Base-by-base conservation (phyloP, 805 yeast species). In the Spathaspora passalidarum region DNA sequence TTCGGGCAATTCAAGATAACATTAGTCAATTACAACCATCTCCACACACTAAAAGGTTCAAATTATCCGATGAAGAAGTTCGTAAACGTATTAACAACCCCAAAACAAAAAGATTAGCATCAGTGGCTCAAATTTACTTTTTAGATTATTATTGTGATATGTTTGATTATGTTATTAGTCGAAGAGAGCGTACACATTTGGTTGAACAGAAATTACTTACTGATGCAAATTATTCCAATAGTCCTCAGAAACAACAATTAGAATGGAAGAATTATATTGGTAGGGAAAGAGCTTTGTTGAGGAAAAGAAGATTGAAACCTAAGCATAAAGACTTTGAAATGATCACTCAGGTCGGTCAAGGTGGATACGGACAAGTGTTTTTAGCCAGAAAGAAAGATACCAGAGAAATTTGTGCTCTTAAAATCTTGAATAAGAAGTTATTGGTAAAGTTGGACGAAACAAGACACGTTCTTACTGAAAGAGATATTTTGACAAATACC, bases 281-380 rank as follows among this genome's bases (percentile, higher is more conserved):
- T 10, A 79, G 92, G 46, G 99, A 94, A 66, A 76, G 95, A 38
- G 88, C 88, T 7, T 77, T 82, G 42, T 72, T 94, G 56, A 80
- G 99, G 55, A 89, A 89, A 62, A 80, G 97, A 60, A 80, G 99
- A 61, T 75, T 89, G 48, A 88, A 89, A 65, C 96, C 97, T 29
- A 88, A 86, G 62, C 94, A 91, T 61, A 91, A 91, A 56, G 99
- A 94, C 65, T 94, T 94, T 62, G 95, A 90, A 62, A 88, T 92
- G 74, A 85, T 94, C 54, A 94, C 99, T 1, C 99, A 94, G 70
- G 97, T 94, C 25, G 99, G 99, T 11, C 99, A 94, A 72, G 99
- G 99, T 60, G 99, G 99, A 2, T 94, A 94, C 61, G 99, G 99
- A 19, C 97, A 94, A 68, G 99, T 94, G n/a, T 94, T 88, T 58